Evolutionary conservation across 345 rosid genomes (phyloP).

Genomic region (Gossypium ekmanianum): DNA sequence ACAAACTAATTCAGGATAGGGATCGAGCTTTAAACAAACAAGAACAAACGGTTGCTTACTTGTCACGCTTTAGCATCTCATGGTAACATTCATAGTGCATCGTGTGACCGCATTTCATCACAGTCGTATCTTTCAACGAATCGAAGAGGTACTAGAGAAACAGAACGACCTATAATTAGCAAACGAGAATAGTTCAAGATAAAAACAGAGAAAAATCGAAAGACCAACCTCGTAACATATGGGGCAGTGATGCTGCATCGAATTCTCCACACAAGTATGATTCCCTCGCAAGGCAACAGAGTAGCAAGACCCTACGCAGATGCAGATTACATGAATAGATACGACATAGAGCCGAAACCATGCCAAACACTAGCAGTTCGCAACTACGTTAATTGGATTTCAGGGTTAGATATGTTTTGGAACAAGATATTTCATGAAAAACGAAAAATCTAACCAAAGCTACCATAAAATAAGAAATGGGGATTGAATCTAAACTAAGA

Average conservation of each 20-base stretch:
- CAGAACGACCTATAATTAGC: slow-evolving; percentile 4
- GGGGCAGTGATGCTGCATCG: slow-evolving; percentile 98
- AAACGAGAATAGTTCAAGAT: background rate
- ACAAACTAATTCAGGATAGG: background rate
- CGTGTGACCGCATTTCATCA: slow-evolving; percentile 98
- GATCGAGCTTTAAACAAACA: background rate
- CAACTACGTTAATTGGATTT: background rate
- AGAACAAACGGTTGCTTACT: slow-evolving; percentile 41
- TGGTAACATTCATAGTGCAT: slow-evolving; percentile 78
- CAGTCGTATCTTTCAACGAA: slow-evolving; percentile 80
- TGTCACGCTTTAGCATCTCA: slow-evolving; percentile 79
- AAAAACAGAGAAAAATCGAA: background rate
- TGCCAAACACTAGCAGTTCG: background rate
- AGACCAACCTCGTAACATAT: slow-evolving; percentile 83
- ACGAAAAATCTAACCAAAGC: background rate
- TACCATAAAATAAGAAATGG: background rate
- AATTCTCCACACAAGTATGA: slow-evolving; percentile 87
- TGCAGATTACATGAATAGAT: background rate
- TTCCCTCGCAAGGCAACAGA: slow-evolving; percentile 51
- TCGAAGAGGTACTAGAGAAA: slow-evolving; percentile 80
- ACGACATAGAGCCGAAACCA: background rate
- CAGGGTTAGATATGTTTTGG: background rate
- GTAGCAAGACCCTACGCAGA: slow-evolving; percentile 74
- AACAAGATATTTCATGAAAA: background rate
- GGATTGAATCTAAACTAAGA: no score